Percentiles rank a stretch among this genome's conserved stretches.
Evolutionary conservation across 2,329 filamentous ascomycete species (phyloP).

Genomic region (Fusarium tricinctum): DNA sequence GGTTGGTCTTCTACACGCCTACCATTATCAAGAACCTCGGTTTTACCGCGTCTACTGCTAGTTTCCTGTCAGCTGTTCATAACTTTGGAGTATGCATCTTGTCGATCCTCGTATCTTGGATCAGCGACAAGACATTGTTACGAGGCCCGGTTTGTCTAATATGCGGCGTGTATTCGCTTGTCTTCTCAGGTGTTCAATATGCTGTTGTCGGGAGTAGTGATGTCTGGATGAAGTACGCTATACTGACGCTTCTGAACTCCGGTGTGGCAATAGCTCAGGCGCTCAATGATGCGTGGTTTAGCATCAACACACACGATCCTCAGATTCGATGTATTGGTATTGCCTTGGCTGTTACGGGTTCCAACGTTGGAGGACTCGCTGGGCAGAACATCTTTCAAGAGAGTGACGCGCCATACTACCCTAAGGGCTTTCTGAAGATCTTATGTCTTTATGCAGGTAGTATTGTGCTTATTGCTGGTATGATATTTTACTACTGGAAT

Average conservation of each 20-base stretch:
- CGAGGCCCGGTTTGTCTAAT: not conserved
- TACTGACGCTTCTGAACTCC: not conserved
- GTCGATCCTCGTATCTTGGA: not conserved
- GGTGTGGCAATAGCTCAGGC: slow-evolving; percentile 7
- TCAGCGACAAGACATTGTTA: slow-evolving; percentile 1
- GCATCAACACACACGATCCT: slow-evolving; percentile 8
- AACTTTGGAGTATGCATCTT: slow-evolving; percentile 18
- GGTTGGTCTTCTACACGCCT: slow-evolving; percentile 5
- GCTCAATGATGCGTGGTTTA: slow-evolving; percentile 6
- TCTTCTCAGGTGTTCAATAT: slow-evolving; percentile 4
- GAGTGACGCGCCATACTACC: not conserved
- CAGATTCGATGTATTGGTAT: slow-evolving; percentile 1
- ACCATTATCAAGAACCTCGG: slow-evolving; percentile 21
- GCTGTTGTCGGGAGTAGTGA: not conserved
- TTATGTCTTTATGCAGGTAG: slow-evolving; percentile 15
- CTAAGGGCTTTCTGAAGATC: rapidly evolving
- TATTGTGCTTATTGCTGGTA: slow-evolving; percentile 15
- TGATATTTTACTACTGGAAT: slow-evolving; percentile 25
- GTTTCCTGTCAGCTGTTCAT: slow-evolving; percentile 3
- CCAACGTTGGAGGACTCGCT: not conserved
- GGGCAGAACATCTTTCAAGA: slow-evolving; percentile 13
- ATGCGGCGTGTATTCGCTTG: slow-evolving; percentile 9
- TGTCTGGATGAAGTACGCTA: slow-evolving; percentile 13
- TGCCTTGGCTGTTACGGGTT: not conserved
- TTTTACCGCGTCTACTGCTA: slow-evolving; percentile 5